phyloP scores from a whole-genome alignment of 257 asterid species.

The Solanum bulbocastanum region DNA sequence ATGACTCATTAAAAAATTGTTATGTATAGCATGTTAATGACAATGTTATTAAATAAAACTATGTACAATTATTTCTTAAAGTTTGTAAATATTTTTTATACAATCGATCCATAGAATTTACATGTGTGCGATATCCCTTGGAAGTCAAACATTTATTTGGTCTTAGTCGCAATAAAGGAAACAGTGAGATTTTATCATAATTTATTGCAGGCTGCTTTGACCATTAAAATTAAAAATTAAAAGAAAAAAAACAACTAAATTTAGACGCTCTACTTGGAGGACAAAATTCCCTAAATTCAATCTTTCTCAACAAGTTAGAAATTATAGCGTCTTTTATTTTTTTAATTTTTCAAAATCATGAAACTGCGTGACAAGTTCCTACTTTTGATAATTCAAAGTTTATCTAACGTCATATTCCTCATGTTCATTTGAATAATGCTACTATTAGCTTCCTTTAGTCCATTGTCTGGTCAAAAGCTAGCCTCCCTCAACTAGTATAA shows the following conservation, averaged over 20 bases:
- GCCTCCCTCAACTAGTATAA: neutral
- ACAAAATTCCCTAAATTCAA: neutral
- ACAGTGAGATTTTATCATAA: neutral
- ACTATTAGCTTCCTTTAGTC: neutral
- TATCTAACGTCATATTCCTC: neutral
- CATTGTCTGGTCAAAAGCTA: neutral
- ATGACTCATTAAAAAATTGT: no score
- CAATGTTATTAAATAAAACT: neutral
- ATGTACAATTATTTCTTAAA: neutral
- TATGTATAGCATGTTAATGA: neutral
- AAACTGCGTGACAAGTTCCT: conserved; percentile 26
- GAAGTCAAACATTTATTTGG: neutral
- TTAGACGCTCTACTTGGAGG: conserved; percentile 10
- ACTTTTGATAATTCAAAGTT: neutral
- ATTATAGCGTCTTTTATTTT: neutral
- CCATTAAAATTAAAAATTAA: neutral
- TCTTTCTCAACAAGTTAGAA: neutral
- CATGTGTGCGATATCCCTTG: neutral
- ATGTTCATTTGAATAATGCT: conserved; percentile 20
- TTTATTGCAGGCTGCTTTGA: neutral
- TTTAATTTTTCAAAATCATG: conserved; percentile 1
- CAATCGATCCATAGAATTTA: neutral
- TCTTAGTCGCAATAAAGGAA: conserved; percentile 5
- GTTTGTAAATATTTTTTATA: neutral
- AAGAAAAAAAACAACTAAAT: neutral